Base-by-base conservation (phyloP, 1,284 basidiomycete species). In the Xanthoconium separans region DNA sequence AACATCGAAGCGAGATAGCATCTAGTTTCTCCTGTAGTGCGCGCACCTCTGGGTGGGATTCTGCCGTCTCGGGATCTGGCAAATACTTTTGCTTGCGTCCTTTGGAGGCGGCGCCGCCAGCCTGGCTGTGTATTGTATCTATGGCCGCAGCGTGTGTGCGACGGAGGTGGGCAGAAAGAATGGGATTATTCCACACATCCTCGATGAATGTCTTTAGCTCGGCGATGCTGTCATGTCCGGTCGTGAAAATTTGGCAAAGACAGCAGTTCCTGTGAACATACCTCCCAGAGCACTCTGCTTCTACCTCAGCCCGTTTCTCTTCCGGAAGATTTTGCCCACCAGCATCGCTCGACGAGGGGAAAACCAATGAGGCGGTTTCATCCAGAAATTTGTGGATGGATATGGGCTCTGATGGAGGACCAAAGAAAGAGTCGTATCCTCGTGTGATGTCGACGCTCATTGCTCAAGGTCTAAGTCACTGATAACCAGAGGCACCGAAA, bases 121-220 rank as follows among this genome's bases (percentile, higher is more conserved):
- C 70, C 33, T 78, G 62, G 24, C 44, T 74, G 56, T 79, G 74
- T 1, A 85, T 71, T 13, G 74, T 61, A 10, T 73, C 69, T 0
- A 87, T 66, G 13, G 72, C 69, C 18, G 75, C 68, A 37, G 85
- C 79, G 62, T 87, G 83, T 18, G 72, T 73, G 54, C 75, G 80
- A 44, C 73, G 70, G 44, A 88, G 72, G 65, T 86, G 74, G 1
- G 79, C 79, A 62, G 82, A 83, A 33, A 85, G 70, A n/a, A 69
- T 72, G 3, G 85, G 82, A 58, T 83, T 75, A 44, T 77, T 68
- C 73, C 85, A 80, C 8, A 78, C 71, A 15, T 77, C 66, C 44
- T 75, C 70, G 4, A 88, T 61, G 4, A 74, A 61, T 18, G 71
- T 56, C 53, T 74, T 75, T 11, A 90, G 65, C 58, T 86, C 84